Percentiles rank a stretch among this genome's conserved stretches.
phyloP scores from a whole-genome alignment of 2,329 filamentous ascomycete genomes.

The Penicillium sp. region DNA sequence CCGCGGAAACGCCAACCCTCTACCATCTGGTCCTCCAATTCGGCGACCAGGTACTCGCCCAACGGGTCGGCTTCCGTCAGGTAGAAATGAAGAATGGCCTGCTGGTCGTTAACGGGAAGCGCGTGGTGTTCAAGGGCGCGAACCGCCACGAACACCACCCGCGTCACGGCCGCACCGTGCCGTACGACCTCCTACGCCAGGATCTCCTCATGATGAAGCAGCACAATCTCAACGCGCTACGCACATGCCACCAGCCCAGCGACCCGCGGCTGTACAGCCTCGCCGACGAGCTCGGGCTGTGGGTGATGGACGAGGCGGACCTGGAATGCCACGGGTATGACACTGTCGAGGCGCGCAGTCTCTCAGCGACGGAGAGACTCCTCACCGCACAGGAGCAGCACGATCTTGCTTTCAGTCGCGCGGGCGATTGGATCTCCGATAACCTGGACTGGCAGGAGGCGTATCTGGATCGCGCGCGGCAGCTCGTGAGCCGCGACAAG shows the following conservation, averaged over 20 bases:
- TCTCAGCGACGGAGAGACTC: slow-evolving; percentile 61
- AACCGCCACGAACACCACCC: slow-evolving; percentile 78
- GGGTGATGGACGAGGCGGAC: slow-evolving; percentile 45
- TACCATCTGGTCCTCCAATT: slow-evolving; percentile 52
- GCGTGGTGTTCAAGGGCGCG: slow-evolving; percentile 65
- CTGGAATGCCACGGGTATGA: slow-evolving; percentile 42
- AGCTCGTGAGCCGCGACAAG: slow-evolving; percentile 71
- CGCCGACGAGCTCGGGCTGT: slow-evolving; percentile 43
- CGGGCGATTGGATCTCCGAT: slow-evolving; percentile 36
- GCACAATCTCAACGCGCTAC: slow-evolving; percentile 72
- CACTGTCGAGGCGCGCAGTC: slow-evolving; percentile 53
- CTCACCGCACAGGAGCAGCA: slow-evolving; percentile 57
- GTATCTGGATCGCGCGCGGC: slow-evolving; percentile 69
- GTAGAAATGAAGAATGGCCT: slow-evolving; percentile 62
- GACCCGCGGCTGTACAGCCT: slow-evolving; percentile 40
- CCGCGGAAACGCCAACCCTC: slow-evolving; percentile 67
- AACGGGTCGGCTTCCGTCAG: slow-evolving; percentile 66
- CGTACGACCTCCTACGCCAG: slow-evolving; percentile 62
- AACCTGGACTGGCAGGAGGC: slow-evolving; percentile 49
- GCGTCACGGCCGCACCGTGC: slow-evolving; percentile 65
- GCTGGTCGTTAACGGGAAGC: slow-evolving; percentile 63
- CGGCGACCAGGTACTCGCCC: slow-evolving; percentile 45
- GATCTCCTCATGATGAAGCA: slow-evolving; percentile 72
- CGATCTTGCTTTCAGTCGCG: slow-evolving; percentile 43
- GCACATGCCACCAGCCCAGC: slow-evolving; percentile 69